Conservation (phyloP, 208 protist genomes). For the Tritrichomonas foetus region DNA sequence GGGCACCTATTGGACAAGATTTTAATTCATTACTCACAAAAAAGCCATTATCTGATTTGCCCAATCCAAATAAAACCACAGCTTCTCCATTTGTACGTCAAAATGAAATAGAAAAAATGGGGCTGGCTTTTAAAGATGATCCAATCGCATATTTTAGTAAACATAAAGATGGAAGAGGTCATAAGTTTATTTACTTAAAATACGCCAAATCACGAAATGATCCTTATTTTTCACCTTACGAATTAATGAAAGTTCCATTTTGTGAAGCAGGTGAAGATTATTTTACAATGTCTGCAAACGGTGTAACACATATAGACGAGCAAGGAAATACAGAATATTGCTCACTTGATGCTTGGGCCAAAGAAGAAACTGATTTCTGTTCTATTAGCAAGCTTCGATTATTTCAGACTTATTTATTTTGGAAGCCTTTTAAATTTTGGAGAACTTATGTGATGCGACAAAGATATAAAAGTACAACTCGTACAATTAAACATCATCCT, state of each 20-base stretch:
- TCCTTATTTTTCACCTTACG: neutral
- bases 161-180: neutral
- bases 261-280: neutral
- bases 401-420: neutral
- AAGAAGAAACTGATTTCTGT: neutral
- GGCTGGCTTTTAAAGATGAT: neutral
- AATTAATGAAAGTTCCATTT: neutral
- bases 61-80: neutral
- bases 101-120: too few relatives aligned
- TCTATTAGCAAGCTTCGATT: neutral
- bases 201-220: neutral
- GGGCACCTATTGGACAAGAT: neutral
- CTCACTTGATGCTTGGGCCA: neutral
- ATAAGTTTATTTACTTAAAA: neutral
- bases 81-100: too few relatives aligned
- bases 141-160: neutral
- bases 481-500: neutral
- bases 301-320: neutral
- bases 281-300: neutral
- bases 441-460: neutral
- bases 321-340: neutral
- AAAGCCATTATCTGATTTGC: constrained; percentile 19
- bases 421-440: neutral
- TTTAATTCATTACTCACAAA: neutral
- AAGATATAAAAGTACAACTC: neutral